Evolutionary conservation across 73 alveolate species (phyloP).

Genomic region (Paramecium caudatum): DNA sequence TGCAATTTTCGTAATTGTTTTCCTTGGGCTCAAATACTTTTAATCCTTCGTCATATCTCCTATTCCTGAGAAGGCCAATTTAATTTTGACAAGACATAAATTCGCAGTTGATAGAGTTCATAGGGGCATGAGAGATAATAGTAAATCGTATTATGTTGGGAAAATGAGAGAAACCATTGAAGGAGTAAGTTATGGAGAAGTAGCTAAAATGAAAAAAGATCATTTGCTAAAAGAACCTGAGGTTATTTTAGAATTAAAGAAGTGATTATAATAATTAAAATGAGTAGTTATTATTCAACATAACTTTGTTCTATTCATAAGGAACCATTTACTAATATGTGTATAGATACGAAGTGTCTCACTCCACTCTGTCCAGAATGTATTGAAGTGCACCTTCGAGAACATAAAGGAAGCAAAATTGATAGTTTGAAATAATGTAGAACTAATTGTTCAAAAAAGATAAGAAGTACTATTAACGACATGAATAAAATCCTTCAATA

Average conservation of each 20-base stretch:
- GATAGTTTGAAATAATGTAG: conserved; percentile 62
- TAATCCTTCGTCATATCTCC: conserved; percentile 27
- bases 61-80: conserved; percentile 32
- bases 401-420: conserved; percentile 14
- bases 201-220: not conserved
- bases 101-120: conserved; percentile 50
- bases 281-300: conserved; percentile 7
- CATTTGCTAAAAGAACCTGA: conserved; percentile 33
- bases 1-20: not conserved
- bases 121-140: conserved; percentile 11
- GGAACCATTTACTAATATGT: conserved; percentile 52
- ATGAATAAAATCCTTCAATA: not conserved
- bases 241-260: not conserved
- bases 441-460: conserved; percentile 3
- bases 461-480: not conserved
- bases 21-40: conserved; percentile 37
- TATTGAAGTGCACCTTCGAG: conserved; percentile 50
- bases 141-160: not conserved
- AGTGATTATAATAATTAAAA: not conserved
- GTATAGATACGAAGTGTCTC: conserved; percentile 51
- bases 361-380: conserved; percentile 63
- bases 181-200: conserved; percentile 1
- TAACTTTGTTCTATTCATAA: conserved; percentile 1
- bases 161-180: not conserved
- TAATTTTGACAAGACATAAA: conserved; percentile 44